Evolutionary conservation across 2,329 filamentous ascomycete genomes (phyloP).

Genomic region (Delphinella strobiligena): DNA sequence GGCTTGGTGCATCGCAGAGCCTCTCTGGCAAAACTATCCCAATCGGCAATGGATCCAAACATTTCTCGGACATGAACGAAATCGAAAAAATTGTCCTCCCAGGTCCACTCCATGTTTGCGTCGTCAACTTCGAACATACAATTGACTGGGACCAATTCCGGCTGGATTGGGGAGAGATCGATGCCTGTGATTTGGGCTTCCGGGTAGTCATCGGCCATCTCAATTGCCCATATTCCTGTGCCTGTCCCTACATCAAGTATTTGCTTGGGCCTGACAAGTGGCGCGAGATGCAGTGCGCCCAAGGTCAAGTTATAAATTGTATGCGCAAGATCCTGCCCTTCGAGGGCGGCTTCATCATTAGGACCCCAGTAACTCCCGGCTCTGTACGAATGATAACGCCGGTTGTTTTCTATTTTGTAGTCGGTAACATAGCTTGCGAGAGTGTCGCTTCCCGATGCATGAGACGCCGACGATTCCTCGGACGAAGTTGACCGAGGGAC

Average conservation of each 20-base stretch:
- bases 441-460: conserved; percentile 6
- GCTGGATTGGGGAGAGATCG: conserved; percentile 39
- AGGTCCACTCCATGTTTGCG: conserved; percentile 29
- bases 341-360: conserved; percentile 31
- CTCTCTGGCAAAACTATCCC: conserved; percentile 29
- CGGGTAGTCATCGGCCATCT: conserved; percentile 21
- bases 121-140: conserved; percentile 37
- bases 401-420: conserved; percentile 22
- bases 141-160: conserved; percentile 34
- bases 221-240: conserved; percentile 29
- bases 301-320: conserved; percentile 27
- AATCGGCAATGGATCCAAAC: conserved; percentile 34
- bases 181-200: conserved; percentile 29
- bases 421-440: conserved; percentile 9
- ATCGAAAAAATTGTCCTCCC: conserved; percentile 24
- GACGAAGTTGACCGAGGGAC: conserved; percentile 2
- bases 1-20: conserved; percentile 20
- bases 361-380: conserved; percentile 23
- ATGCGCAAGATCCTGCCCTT: conserved; percentile 33
- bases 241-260: conserved; percentile 39
- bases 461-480: conserved; percentile 1
- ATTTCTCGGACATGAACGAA: conserved; percentile 35
- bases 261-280: conserved; percentile 14
- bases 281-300: conserved; percentile 19
- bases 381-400: conserved; percentile 23